Evolutionary conservation across 2,329 filamentous ascomycete genomes (phyloP), one percentile per base, ranked within the genome.

Genomic region (Drechmeria coniospora): DNA sequence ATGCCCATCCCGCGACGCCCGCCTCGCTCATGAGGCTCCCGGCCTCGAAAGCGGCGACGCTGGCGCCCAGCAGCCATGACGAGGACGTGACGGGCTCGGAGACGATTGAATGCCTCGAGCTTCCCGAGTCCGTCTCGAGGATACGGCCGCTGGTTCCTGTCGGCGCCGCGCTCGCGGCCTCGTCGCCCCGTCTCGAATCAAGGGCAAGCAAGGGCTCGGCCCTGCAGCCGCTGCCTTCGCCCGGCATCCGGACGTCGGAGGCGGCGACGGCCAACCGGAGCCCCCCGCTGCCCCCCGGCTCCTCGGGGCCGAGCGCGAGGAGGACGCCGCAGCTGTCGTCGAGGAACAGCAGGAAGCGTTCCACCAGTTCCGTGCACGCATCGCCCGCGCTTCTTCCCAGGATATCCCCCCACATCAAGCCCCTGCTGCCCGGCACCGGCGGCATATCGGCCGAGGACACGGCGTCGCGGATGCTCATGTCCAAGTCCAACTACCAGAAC

Each of bases 401-500:
- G 49, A 94, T 95, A 35, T 94, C 86, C 15, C 90, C 87, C 3
- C 92, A 74, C 49, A 93, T 98, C 50, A 92, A 93, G 49, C 87
- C 90, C 8, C 54, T 94, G 14, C 65, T 94, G 25, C 83, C 84
- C 13, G 76, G 56, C 15, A 51, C 52, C 1, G 45, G 58, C 4
- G 63, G 63, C 3, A 54, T 63, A 31, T 60, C 66, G 2, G 61
- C 60, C 4, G 70, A 74, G 38, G 68, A 73, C 39, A 64, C 68
- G 2, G 65, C 71, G 0, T 75, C 70, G n/a, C 66, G 83, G 16
- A 67, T 95, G 24, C 65, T 98, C 16, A 81, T 86, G 20, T 83
- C 81, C 11, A 95, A 95, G 50, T 95, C 87, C 2, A 98, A 98
- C 46, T 98, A 98, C 45, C 87, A 95, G 45, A 92, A 94, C 43